Evolutionary conservation across 345 rosid genomes (phyloP).

Genomic region (Arabidopsis suecica): DNA sequence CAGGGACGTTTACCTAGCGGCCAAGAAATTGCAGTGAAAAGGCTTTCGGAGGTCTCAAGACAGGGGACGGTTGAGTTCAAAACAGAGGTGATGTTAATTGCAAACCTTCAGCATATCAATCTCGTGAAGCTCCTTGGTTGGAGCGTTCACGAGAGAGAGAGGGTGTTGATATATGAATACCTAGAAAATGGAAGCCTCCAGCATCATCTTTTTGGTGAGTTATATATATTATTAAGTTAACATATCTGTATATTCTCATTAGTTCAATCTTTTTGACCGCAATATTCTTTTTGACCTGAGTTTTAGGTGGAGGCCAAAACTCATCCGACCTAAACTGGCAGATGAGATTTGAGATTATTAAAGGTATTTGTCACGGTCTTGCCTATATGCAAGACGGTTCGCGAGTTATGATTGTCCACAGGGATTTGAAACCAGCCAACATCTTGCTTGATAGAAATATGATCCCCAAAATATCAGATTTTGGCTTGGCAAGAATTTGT

Average conservation of each 20-base stretch:
- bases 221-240: not conserved
- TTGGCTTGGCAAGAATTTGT: not conserved
- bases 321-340: not conserved
- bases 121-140: not conserved
- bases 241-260: not conserved
- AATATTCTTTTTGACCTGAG: too few relatives aligned
- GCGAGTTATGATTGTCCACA: not conserved
- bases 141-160: not conserved
- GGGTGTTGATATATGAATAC: not conserved
- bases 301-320: not conserved
- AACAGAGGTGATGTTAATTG: not conserved
- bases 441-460: not conserved
- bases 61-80: not conserved
- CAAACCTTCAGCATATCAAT: not conserved
- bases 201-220: not conserved
- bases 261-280: too few relatives aligned
- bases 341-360: not conserved
- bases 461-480: not conserved
- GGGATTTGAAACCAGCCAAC: not conserved
- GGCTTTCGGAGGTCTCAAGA: not conserved
- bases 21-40: not conserved
- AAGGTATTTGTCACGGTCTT: not conserved
- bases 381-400: constrained; percentile 9
- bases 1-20: not conserved
- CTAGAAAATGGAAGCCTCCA: not conserved